These are phyloP conservation scores for Cynara cardunculus DNA, from an alignment of 129 eudicot species.

Conservation along the genomic window DNA sequence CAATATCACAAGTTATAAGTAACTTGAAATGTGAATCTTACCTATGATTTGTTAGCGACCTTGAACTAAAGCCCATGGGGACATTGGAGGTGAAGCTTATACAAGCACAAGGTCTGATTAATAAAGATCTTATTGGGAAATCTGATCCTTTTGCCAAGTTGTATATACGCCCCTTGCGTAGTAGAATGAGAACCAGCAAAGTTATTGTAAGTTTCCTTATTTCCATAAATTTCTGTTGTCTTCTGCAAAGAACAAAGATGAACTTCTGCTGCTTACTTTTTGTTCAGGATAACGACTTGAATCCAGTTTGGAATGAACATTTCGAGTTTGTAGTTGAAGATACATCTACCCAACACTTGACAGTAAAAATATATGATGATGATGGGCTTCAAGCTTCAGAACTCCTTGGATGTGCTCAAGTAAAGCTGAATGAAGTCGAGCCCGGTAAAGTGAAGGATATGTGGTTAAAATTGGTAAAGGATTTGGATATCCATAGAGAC, in stretches of 20 bases:
- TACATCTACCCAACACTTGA: slow-evolving; percentile 80
- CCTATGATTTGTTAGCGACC: slow-evolving; percentile 44
- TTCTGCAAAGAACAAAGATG: background rate
- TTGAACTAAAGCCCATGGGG: slow-evolving; percentile 90
- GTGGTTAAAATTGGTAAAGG: slow-evolving; percentile 92
- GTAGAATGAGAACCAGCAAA: slow-evolving; percentile 70
- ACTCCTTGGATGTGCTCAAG: slow-evolving; percentile 83
- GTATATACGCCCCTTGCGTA: slow-evolving; percentile 67
- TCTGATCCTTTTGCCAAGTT: slow-evolving; percentile 92
- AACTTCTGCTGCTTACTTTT: slow-evolving; percentile 3
- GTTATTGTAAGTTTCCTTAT: slow-evolving; percentile 62
- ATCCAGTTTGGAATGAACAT: slow-evolving; percentile 98
- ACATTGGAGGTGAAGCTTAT: slow-evolving; percentile 90
- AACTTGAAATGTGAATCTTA: slow-evolving; percentile 13
- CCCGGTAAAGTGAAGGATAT: slow-evolving; percentile 96
- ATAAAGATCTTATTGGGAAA: slow-evolving; percentile 91
- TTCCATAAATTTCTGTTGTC: background rate
- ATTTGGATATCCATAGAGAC: slow-evolving; percentile 84
- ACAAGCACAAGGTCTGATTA: slow-evolving; percentile 84
- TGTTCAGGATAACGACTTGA: slow-evolving; percentile 77
- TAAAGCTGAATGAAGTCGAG: slow-evolving; percentile 61
- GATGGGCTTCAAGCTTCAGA: slow-evolving; percentile 88
- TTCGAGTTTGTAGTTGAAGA: slow-evolving; percentile 91
- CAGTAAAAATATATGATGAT: slow-evolving; percentile 75
- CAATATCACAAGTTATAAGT: background rate